These are phyloP conservation scores for Oemleria cerasiformis DNA, from an alignment of 306 rosid species.

Conservation along the genomic window DNA sequence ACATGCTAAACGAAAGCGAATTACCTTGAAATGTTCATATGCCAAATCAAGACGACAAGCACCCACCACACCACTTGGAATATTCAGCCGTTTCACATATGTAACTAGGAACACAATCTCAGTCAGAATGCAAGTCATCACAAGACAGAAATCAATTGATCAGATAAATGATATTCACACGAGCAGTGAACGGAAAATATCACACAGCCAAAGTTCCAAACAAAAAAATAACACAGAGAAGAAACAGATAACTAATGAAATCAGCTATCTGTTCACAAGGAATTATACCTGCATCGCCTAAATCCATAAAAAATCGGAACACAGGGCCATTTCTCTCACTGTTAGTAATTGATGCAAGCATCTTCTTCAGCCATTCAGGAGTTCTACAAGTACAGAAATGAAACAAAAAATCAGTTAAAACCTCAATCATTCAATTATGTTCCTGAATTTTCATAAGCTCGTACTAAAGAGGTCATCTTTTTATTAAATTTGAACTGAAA, in stretches of 20 bases:
- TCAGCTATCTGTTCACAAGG: not conserved
- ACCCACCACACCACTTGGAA: slow-evolving; percentile 99
- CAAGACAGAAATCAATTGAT: slow-evolving; percentile 4
- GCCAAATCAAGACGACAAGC: slow-evolving; percentile 96
- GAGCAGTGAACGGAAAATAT: not conserved
- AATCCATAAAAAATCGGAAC: slow-evolving; percentile 93
- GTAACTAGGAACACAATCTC: slow-evolving; percentile 55
- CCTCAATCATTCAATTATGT: not conserved
- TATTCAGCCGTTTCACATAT: slow-evolving; percentile 83
- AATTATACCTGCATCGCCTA: slow-evolving; percentile 91
- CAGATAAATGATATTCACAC: not conserved
- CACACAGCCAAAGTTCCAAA: not conserved
- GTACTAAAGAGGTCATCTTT: not conserved
- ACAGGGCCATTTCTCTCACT: slow-evolving; percentile 90
- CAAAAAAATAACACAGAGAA: too few relatives aligned
- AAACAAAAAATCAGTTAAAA: slow-evolving; percentile 7
- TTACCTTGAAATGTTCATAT: slow-evolving; percentile 94
- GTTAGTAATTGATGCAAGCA: slow-evolving; percentile 69
- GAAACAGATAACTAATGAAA: not conserved
- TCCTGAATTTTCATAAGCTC: not conserved
- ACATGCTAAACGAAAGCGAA: not conserved
- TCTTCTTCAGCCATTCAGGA: slow-evolving; percentile 89
- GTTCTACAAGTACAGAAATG: slow-evolving; percentile 52
- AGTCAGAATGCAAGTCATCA: slow-evolving; percentile 27
- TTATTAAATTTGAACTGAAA: not conserved